These are phyloP conservation scores for Phytopythium mirpurense DNA, from an alignment of 352 stramenopile genomes.

Conservation along the genomic window DNA sequence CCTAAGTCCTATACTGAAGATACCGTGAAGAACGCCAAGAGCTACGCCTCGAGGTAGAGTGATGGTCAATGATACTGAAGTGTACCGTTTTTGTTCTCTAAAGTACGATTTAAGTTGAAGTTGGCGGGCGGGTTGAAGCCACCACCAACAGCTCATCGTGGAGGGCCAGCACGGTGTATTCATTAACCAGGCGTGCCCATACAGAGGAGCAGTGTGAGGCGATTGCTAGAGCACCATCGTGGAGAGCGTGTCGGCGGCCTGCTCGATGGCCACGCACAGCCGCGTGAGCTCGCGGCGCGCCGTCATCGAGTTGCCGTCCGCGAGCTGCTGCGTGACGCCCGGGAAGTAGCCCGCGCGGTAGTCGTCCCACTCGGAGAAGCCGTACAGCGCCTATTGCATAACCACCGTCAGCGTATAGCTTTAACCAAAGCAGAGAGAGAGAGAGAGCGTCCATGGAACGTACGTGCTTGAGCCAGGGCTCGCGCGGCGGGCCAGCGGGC, in stretches of 20 bases:
- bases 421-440: too few relatives aligned
- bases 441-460: constrained; percentile 13
- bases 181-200: too few relatives aligned
- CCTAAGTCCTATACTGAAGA: too few relatives aligned
- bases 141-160: too few relatives aligned
- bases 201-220: too few relatives aligned
- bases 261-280: constrained; percentile 76
- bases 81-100: constrained; percentile 1
- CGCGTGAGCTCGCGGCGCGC: constrained; percentile 74
- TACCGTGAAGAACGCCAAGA: too few relatives aligned
- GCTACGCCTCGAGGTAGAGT: background rate
- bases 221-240: constrained; percentile 40
- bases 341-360: constrained; percentile 75
- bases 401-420: background rate
- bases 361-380: constrained; percentile 83
- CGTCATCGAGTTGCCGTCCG: constrained; percentile 57
- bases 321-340: constrained; percentile 67
- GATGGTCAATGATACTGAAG: constrained; percentile 5
- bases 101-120: constrained; percentile 22
- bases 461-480: constrained; percentile 83
- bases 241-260: constrained; percentile 64
- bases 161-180: too few relatives aligned
- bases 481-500: constrained; percentile 50
- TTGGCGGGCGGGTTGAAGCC: too few relatives aligned
- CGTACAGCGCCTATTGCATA: constrained; percentile 52